Base-by-base conservation (phyloP, 306 rosid species). In the Cicer pinnatifidum region DNA sequence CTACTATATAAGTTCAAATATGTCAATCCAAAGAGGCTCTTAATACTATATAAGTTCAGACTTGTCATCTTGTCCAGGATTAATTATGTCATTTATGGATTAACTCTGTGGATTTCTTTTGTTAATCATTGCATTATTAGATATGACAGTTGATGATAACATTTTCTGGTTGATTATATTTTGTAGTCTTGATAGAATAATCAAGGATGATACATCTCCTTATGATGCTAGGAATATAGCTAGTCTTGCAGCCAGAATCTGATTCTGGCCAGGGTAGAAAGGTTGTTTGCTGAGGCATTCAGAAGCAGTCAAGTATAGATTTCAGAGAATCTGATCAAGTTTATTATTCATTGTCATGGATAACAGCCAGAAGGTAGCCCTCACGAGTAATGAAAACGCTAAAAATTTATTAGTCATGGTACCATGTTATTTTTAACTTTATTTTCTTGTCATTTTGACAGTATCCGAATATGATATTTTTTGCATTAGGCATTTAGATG, bases 281-380 rank as follows among this genome's bases (percentile, higher is more conserved):
- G 71, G 60, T 41, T 23, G 78, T 69, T 72, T 69, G 38, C 9
- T 20, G 56, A 63, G 72, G 28, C 62, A 11, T 64, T 79, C 69
- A 44, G 81, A 78, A 75, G 82, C 68, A 37, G 40, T 50, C 35
- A 69, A 45, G 40, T 52, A 71, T 35, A 77, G 46, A 64, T 77
- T 39, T 79, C 58, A 72, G 69, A 61, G 53, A 64, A 35, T 58
- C 50, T 79, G 78, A 57, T 54, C 75, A 48, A 64, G 20, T 63
- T 65, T 1, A 13, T 76, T 46, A 13, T 76, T 46, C 47, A 45
- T 77, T 69, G 37, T 35, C 86, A 86, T 90, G 93, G 96, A 81
- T 46, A 78, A 82, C 75, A 71, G 54, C 53, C 81, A 86, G 83
- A 93, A 90, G 75, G 97, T 91, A 71, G 85, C 81, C 38, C 84